Evolutionary conservation across 257 asterid species (phyloP).

Genomic region (Penstemon barbatus): DNA sequence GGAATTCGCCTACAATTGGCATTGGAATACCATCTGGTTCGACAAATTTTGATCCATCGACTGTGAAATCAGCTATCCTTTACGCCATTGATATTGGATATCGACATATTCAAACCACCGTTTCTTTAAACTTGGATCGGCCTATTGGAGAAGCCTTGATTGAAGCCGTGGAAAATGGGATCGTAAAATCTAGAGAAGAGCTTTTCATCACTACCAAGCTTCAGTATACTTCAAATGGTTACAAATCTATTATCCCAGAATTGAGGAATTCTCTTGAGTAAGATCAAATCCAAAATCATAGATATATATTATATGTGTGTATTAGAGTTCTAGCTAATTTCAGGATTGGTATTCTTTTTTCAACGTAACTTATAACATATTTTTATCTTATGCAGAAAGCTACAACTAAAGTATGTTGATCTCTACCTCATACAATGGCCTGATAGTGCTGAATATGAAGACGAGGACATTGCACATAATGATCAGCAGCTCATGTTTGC

Average conservation of each 20-base stretch:
- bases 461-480: background rate
- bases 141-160: slow-evolving; percentile 21
- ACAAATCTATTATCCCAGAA: background rate
- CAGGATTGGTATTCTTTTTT: no score
- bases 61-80: slow-evolving; percentile 6
- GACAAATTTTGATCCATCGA: background rate
- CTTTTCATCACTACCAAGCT: slow-evolving; percentile 15
- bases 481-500: background rate
- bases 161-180: slow-evolving; percentile 17
- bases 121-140: background rate
- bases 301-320: no score
- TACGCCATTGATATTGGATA: slow-evolving; percentile 25
- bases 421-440: slow-evolving; percentile 12
- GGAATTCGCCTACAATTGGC: slow-evolving; percentile 10
- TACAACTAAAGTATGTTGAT: background rate
- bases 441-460: background rate
- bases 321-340: no score
- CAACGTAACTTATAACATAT: no score
- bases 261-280: slow-evolving; percentile 13
- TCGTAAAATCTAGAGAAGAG: slow-evolving; percentile 16
- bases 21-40: background rate
- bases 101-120: slow-evolving; percentile 8
- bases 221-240: background rate
- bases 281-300: background rate
- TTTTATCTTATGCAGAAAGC: slow-evolving; percentile 3